Evolutionary conservation across 2,329 filamentous ascomycete genomes (phyloP).

Genomic region (Alternaria longipes): DNA sequence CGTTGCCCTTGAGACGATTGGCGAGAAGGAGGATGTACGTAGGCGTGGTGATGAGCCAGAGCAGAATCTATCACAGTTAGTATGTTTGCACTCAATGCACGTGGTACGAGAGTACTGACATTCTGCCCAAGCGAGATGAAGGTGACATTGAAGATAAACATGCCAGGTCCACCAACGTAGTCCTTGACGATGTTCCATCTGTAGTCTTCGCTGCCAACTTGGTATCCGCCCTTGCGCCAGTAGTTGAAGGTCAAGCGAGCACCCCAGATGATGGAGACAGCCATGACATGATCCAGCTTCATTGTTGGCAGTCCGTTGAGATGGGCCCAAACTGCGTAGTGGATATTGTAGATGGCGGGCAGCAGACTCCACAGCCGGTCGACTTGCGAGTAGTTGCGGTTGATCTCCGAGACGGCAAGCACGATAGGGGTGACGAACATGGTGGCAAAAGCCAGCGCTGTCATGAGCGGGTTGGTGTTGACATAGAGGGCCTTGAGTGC

Average conservation of each 20-base stretch:
- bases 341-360: constrained; percentile 84
- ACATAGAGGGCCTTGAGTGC: constrained; percentile 77
- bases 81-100: neutral
- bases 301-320: constrained; percentile 74
- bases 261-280: constrained; percentile 80
- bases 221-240: constrained; percentile 93
- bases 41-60: constrained; percentile 80
- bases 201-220: constrained; percentile 91
- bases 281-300: constrained; percentile 75
- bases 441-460: constrained; percentile 74
- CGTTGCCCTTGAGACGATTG: constrained; percentile 66
- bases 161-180: constrained; percentile 69
- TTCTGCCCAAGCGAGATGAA: constrained; percentile 87
- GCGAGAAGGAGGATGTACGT: constrained; percentile 83
- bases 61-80: constrained; percentile 66
- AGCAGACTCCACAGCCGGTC: constrained; percentile 92
- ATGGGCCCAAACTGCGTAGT: constrained; percentile 85
- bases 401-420: constrained; percentile 80
- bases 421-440: constrained; percentile 76
- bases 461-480: constrained; percentile 85
- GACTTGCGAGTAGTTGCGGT: constrained; percentile 95
- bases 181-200: constrained; percentile 82
- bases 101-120: constrained; percentile 44
- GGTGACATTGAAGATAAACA: constrained; percentile 85
- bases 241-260: constrained; percentile 96